A percentile compares a stretch with the other conserved stretches of the same genome.
These are phyloP conservation scores for Dothideomycetes sp. DNA, from an alignment of 2,329 filamentous ascomycete species.

Conservation along the genomic window DNA sequence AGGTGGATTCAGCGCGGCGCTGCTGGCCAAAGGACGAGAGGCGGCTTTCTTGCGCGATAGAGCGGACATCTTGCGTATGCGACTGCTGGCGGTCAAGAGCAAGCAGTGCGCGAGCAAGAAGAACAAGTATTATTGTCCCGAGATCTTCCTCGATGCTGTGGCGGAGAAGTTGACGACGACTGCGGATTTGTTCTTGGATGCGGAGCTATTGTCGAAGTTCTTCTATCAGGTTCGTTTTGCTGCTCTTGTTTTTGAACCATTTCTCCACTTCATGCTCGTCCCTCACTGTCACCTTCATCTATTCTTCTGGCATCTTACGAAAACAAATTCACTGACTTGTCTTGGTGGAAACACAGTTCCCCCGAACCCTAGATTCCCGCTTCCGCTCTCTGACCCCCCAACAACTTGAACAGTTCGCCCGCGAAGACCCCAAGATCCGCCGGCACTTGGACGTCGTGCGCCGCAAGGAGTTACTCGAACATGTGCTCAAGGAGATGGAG, in stretches of 20 bases:
- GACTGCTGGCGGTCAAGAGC: constrained; percentile 75
- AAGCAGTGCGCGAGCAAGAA: constrained; percentile 74
- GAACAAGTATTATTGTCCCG: constrained; percentile 95
- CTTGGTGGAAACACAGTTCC: no score
- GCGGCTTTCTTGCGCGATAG: constrained; percentile 89
- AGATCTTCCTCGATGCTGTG: constrained; percentile 95
- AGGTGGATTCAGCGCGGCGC: constrained; percentile 81
- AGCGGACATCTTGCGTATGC: constrained; percentile 81
- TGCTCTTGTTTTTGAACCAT: background rate
- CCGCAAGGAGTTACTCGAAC: constrained; percentile 82
- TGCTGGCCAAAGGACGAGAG: constrained; percentile 76
- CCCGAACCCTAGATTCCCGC: constrained; percentile 76
- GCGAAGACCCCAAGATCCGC: constrained; percentile 83
- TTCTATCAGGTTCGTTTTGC: constrained; percentile 61
- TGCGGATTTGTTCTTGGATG: constrained; percentile 92
- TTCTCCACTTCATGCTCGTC: no score
- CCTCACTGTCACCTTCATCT: no score
- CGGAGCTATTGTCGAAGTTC: constrained; percentile 92
- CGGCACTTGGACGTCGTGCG: constrained; percentile 85
- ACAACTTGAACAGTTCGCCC: constrained; percentile 81
- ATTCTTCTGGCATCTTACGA: no score
- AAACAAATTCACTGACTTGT: no score
- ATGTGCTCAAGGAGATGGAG: constrained; percentile 94
- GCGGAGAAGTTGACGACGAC: constrained; percentile 91
- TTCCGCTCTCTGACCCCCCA: constrained; percentile 59